Percentiles rank a stretch among this genome's conserved stretches.
Evolutionary conservation across 106 monocot genomes (phyloP).

Genomic region (Ottelia alismoides): DNA sequence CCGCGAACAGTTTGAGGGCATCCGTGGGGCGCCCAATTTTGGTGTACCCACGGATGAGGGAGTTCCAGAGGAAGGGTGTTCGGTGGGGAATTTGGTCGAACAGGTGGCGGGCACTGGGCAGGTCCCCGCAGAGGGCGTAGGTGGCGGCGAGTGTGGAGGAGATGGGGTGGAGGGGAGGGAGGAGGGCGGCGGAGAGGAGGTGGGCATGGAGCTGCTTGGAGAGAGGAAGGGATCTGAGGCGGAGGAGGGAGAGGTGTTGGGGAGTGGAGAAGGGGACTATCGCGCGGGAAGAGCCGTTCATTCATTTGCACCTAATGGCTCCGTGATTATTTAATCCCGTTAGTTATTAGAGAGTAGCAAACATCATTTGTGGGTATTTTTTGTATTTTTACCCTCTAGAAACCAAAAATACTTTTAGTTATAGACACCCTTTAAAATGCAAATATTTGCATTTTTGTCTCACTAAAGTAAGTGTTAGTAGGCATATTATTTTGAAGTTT

Average conservation of each 20-base stretch:
- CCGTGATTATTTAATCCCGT: no score
- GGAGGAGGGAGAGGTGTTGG: constrained; percentile 7
- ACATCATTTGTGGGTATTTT: no score
- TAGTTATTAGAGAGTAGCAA: no score
- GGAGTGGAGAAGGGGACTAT: not conserved
- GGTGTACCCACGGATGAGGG: constrained; percentile 36
- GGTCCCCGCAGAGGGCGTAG: constrained; percentile 27
- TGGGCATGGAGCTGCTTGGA: constrained; percentile 34
- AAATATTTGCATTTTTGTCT: no score
- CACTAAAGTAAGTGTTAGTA: no score
- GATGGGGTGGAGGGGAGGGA: constrained; percentile 5
- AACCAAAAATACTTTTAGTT: no score
- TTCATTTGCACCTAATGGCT: no score
- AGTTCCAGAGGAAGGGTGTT: constrained; percentile 35
- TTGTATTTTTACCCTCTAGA: no score
- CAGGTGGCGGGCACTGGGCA: constrained; percentile 22
- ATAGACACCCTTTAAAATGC: no score
- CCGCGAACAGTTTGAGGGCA: constrained; percentile 27
- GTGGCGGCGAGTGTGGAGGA: constrained; percentile 20
- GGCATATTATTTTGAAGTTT: no score
- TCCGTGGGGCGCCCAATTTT: constrained; percentile 7
- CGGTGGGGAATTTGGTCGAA: constrained; percentile 28
- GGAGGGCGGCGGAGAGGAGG: constrained; percentile 36
- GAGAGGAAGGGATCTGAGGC: constrained; percentile 7
- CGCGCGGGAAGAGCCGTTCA: no score